Evolutionary conservation across 768 basidiomycete species (phyloP), one percentile per base, ranked within the genome.

Genomic region (Termitomyces eurrhizus): DNA sequence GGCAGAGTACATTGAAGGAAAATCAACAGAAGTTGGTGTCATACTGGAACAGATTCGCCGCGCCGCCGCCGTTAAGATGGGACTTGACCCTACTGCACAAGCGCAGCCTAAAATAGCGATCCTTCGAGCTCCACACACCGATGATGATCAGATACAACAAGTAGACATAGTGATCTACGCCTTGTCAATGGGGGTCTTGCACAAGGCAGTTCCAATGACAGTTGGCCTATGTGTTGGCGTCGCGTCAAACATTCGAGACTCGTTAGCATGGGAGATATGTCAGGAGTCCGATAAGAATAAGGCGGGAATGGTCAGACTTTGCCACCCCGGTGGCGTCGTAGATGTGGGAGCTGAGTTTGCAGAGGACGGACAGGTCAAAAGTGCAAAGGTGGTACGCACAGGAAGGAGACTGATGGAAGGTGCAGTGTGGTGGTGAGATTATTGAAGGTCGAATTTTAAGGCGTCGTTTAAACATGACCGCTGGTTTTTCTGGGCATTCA

Each of bases 91-190:
- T 1, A 58, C 70, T 6, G 80, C 82, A 1, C 81, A 86, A 66
- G 87, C 87, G 0, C 88, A 89, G 66, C 89, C 88, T 1, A 90
- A 90, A 68, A 83, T 90, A 58, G 85, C 86, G 5, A 72, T 87
- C 24, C 75, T 89, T 45, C 74, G 75, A 55, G 64, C 72, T 53
- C 81, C 74, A 12, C 57, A 59, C 9, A 60, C 57, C 9, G 60
- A 61, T 21, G 68, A 57, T 52, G 72, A 70, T 48, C 56, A 49
- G 13, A 69, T 69, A 41, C 58, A 70, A 24, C 69, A 69, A 13
- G 79, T 77, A 5, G 80, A 88, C 65, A 76, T 89, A 52, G 73
- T 75, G 26, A 74, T 87, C 13, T 78, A 85, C 57, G 83, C 88
- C 7, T 75, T 87, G 33, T 88, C 87, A 0, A 88, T 91, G 88